These are phyloP conservation scores for Fusarium vanettenii DNA, from an alignment of 2,329 filamentous ascomycete species.

Conservation along the genomic window DNA sequence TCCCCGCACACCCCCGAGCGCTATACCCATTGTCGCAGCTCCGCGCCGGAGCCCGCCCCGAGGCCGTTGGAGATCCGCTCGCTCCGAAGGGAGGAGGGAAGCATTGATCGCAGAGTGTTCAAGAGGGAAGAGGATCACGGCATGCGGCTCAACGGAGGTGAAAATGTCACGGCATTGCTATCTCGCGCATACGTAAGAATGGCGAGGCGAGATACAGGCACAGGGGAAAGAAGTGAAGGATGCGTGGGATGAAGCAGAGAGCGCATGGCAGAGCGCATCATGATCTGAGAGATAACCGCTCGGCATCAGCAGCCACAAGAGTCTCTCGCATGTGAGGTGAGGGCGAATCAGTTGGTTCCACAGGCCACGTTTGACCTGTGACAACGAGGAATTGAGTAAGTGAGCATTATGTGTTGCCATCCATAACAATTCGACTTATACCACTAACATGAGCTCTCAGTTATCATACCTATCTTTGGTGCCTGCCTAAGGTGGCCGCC, in stretches of 20 bases:
- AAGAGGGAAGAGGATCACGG: background rate
- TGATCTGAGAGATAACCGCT: constrained; percentile 10
- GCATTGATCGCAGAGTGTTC: constrained; percentile 16
- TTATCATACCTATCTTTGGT: background rate
- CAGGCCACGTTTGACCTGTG: background rate
- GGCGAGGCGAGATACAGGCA: background rate
- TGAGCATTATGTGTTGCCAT: background rate
- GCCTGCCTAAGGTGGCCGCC: constrained; percentile 4
- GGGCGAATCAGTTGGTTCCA: background rate
- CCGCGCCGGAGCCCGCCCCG: constrained; percentile 16
- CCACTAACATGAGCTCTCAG: constrained; percentile 3
- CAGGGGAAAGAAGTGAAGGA: background rate
- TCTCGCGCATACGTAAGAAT: background rate
- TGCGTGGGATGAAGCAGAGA: background rate
- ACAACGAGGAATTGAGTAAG: background rate
- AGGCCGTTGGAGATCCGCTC: background rate
- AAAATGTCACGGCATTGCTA: background rate
- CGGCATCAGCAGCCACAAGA: background rate
- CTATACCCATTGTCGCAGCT: constrained; percentile 24
- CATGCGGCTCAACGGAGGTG: background rate
- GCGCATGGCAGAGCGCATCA: background rate
- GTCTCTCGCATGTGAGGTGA: background rate
- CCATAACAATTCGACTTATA: background rate
- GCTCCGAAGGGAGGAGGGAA: background rate
- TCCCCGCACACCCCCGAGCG: constrained; percentile 16